Conservation (phyloP, 495 filamentous ascomycete species). For the Xylaria scruposa region DNA sequence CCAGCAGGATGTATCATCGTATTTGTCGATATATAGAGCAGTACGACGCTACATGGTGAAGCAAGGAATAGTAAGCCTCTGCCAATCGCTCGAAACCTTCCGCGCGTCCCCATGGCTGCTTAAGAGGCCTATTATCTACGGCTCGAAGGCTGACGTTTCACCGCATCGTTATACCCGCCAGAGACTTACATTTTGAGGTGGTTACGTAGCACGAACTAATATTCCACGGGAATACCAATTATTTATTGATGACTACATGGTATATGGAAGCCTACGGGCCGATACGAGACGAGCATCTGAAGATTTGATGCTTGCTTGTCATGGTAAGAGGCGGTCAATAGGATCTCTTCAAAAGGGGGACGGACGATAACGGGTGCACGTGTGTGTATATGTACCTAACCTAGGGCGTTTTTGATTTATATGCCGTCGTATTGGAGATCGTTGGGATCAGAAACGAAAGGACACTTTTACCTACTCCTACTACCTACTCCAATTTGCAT, state of each 20-base stretch:
- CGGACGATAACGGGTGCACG: not conserved
- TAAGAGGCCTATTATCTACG: not conserved
- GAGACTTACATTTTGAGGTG: conserved; percentile 1
- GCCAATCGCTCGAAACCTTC: not conserved
- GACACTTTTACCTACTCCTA: not conserved
- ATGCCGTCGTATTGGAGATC: conserved; percentile 2
- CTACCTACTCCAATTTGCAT: conserved; percentile 16
- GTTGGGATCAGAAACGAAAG: not conserved
- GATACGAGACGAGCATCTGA: not conserved
- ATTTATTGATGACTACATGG: conserved; percentile 13
- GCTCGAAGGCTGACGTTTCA: conserved; percentile 3
- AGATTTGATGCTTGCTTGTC: not conserved
- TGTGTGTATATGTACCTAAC: not conserved
- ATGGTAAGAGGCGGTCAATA: conserved; percentile 7
- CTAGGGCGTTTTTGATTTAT: not conserved
- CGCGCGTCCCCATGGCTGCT: conserved; percentile 3
- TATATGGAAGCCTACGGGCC: conserved; percentile 1
- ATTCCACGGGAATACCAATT: conserved; percentile 1
- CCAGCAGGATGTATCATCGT: not conserved
- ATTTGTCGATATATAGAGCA: conserved; percentile 5
- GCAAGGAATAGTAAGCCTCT: not conserved
- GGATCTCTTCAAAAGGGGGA: not conserved
- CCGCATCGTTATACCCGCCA: not conserved
- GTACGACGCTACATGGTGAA: not conserved
- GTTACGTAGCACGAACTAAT: not conserved